Base-by-base conservation (phyloP, 768 basidiomycete species). In the Mycena galericulata region DNA sequence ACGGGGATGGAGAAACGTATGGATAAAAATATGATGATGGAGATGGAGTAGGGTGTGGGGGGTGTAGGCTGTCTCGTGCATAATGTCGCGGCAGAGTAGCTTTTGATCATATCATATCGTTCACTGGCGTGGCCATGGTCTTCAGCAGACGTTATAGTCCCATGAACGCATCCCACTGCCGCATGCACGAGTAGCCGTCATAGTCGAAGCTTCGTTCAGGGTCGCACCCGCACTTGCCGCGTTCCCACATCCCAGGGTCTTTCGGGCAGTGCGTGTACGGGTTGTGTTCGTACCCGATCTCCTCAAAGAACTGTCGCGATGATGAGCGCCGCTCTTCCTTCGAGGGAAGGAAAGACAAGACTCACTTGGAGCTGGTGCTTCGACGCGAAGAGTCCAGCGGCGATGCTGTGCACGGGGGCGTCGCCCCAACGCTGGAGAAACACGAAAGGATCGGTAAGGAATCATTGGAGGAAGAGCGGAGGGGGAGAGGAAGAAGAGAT, bases 371-470 rank as follows among this genome's bases (percentile, higher is more conserved):
- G 85, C 77, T 89, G 85, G 64, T 88, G 84, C 67, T 85, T 86
- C 0, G 74, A 68, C 15, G 86, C 84, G 74, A 92, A 89, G 24
- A 92, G 77, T 0, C 89, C 87, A 1, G 88, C 90, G 17, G 86
- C 91, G 62, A 92, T 90, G 30, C 86, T 88, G 74, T 92, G 90
- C 1, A 92, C 89, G 2, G 90, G 90, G 2, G 91, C 91, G 71
- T 91, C 90, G 10, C 83, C 83, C 84, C 84, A 85, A 38, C 83
- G 82, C 83, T 84, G 64, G 7, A 78, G 22, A 82, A 78, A 75
- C 1, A 27, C 10, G 53, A 40, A 4, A 51, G 45, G 8, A 45
- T 43, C 15, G 22, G 32, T 6, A 10, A 26, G n/a, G n/a, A n/a
- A n/a, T n/a, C n/a, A 24, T 4, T 22, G 11, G 5, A 34, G 40